Base-by-base conservation (phyloP, 2,329 filamentous ascomycete genomes). In the Colletotrichum lindemuthianum region DNA sequence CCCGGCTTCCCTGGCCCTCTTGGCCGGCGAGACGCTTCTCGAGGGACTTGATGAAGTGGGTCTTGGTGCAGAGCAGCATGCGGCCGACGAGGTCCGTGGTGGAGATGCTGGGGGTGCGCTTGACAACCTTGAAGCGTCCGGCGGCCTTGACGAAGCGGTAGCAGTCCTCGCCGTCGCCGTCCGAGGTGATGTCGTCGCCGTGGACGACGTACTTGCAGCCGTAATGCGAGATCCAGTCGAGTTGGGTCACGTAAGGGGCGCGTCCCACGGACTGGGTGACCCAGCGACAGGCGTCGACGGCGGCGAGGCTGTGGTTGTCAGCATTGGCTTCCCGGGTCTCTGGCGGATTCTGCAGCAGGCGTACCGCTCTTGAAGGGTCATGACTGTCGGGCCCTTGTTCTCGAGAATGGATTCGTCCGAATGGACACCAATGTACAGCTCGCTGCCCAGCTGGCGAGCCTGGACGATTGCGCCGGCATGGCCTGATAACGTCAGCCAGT, bases 381-480 rank as follows among this genome's bases (percentile, higher is more conserved):
- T 99, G 71, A 99, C 96, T 0, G 95, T 97, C 1, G 96, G 96
- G 7, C 96, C 96, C 81, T 99, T 99, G 83, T 99, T 97, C 74
- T 94, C 92, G 70, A 97, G 84, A 72, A 99, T 99, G 56, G 92
- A 91, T 78, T 97, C 93, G 76, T 99, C 96, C 4, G 93, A 97
- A 81, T 99, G 96, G 56, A 99, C 90, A 65, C 96, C 96, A 40
- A 97, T 93, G 69, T 92, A 90, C 52, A 99, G 88, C 80, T 97
- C 92, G 69, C 87, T 88, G 70, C 96, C 96, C 16, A 98, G 86
- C 77, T 93, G 93, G 68, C 96, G 92, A 54, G 96, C 96, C 79
- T 99, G 96, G 52, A 99, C 88, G 85, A 98, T 97, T 69, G 96
- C 96, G 66, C 96, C 96, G 6, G 96, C 96, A 82, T 99, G 96